A percentile compares a stretch with the other conserved stretches of the same genome.
phyloP scores from a whole-genome alignment of 2,329 filamentous ascomycete species.

The Penicillium sp. region DNA sequence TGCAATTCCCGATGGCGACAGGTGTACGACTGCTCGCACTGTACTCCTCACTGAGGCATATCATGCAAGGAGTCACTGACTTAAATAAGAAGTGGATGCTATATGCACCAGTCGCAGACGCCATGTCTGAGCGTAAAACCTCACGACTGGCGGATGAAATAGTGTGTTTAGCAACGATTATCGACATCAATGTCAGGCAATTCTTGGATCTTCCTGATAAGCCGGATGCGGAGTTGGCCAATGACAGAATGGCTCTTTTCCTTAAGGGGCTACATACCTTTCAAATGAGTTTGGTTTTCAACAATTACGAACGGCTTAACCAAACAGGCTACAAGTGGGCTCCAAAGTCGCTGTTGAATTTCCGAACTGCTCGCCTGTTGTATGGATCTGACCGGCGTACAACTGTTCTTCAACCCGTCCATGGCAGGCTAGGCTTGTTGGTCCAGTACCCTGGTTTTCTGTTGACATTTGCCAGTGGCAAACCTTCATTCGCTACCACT shows the following conservation, averaged over 20 bases:
- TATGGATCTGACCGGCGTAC: background rate
- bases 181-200: background rate
- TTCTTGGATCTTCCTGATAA: slow-evolving; percentile 4
- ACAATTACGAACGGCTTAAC: slow-evolving; percentile 15
- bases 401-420: background rate
- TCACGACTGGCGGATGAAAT: slow-evolving; percentile 15
- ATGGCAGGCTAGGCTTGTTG: slow-evolving; percentile 1
- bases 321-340: slow-evolving; percentile 14
- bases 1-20: background rate
- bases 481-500: slow-evolving; percentile 4
- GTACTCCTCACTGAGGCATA: background rate
- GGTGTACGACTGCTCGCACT: background rate
- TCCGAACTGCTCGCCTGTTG: slow-evolving; percentile 4
- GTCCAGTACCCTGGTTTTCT: slow-evolving; percentile 6
- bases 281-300: slow-evolving; percentile 12
- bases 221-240: background rate
- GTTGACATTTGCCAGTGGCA: background rate
- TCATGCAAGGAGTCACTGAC: background rate
- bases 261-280: slow-evolving; percentile 8
- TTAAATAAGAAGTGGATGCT: slow-evolving; percentile 7
- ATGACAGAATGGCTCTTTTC: slow-evolving; percentile 12
- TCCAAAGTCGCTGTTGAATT: slow-evolving; percentile 15
- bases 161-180: slow-evolving; percentile 14
- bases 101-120: slow-evolving; percentile 9
- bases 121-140: slow-evolving; percentile 14